Base-by-base conservation (phyloP, 2,329 filamentous ascomycete genomes). In the Botrytis aclada region DNA sequence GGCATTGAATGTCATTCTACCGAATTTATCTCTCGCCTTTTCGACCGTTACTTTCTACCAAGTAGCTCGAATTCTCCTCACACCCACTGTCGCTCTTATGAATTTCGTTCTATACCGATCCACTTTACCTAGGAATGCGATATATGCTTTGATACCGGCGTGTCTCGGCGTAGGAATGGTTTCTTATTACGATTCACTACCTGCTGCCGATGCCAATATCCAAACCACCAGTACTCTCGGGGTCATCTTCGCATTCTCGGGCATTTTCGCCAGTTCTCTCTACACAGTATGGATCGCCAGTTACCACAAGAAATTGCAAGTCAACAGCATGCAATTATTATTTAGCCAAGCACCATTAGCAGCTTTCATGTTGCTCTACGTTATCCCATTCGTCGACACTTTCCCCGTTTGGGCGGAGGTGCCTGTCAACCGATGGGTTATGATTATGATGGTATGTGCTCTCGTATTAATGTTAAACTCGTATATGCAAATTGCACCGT, bases 31-130 rank as follows among this genome's bases (percentile, higher is more conserved):
- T 1, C 84, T 93, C 61, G 89, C 90, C 43, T 91, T 88, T 80
- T 92, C 89, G 34, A 87, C 87, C 69, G 88, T 92, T 60, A 90
- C 89, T 60, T 92, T 92, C 80, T 92, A 92, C 81, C 90, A 93
- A 80, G 87, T 92, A 66, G 89, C 88, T 7, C 87, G 90, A 37
- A 90, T 92, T 73, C 83, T 92, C 20, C 85, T 92, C 41, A 92
- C 90, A 1, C 90, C 90, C 4, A 86, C 85, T 61, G 89, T 91
- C 32, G 90, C 89, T 7, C 80, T 88, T 25, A 88, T 92, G 84
- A 92, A 92, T 81, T 90, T 84, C 77, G 79, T 89, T 34, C 83
- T 92, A 45, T 90, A 91, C 81, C 81, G 84, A 75, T 83, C 86
- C 39, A 86, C 83, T 0, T 84, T 92, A 18, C 88, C 90, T 10